phyloP scores from a whole-genome alignment of 805 yeast species.

The Candida boleticola region DNA sequence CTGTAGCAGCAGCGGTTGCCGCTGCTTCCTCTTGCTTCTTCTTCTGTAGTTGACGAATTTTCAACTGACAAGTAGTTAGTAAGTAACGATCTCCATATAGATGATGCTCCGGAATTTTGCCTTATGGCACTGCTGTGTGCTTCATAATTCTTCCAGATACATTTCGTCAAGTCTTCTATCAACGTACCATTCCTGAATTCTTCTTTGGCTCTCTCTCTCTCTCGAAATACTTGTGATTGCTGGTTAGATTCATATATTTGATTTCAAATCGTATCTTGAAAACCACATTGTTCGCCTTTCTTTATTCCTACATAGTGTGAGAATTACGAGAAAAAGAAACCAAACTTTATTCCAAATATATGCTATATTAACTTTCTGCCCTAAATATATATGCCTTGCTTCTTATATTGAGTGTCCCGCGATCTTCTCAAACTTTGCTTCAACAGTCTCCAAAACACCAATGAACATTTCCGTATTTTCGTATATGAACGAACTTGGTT shows the following conservation, averaged over 20 bases:
- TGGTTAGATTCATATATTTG: too few relatives aligned
- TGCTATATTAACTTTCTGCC: background rate
- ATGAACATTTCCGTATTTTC: background rate
- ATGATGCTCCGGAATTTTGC: too few relatives aligned
- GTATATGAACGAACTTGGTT: background rate
- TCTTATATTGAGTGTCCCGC: too few relatives aligned
- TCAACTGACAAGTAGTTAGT: constrained; percentile 34
- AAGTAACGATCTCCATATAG: background rate
- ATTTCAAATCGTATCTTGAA: too few relatives aligned
- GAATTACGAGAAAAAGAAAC: background rate
- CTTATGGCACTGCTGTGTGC: too few relatives aligned
- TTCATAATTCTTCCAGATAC: too few relatives aligned
- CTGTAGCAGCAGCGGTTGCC: constrained; percentile 25
- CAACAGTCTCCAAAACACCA: background rate
- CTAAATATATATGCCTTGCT: too few relatives aligned
- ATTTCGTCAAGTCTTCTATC: too few relatives aligned
- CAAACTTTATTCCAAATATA: background rate
- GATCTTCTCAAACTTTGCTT: background rate
- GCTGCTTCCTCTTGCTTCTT: constrained; percentile 50
- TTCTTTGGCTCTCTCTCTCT: too few relatives aligned
- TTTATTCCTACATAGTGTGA: background rate
- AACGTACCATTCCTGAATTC: too few relatives aligned
- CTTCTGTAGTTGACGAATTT: constrained; percentile 58
- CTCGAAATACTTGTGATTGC: too few relatives aligned
- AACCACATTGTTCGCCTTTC: too few relatives aligned